Evolutionary conservation across 2,329 filamentous ascomycete genomes (phyloP), one percentile per base, ranked within the genome.

Genomic region (Pyrenophora tritici-repentis): DNA sequence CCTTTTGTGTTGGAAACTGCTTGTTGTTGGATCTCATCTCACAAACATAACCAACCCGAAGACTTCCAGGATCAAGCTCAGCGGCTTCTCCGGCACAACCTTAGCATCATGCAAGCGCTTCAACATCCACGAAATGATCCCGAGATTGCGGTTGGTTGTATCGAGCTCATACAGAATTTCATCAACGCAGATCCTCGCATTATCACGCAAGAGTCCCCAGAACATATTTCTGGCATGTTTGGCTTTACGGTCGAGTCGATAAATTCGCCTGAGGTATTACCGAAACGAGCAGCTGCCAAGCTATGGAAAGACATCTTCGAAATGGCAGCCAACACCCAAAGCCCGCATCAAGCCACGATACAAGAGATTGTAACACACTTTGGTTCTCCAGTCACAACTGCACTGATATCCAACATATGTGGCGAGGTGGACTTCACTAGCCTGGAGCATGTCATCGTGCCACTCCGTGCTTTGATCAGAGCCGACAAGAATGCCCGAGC

Each of bases 1-100:
- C 87, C 88, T 2, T 79, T 83, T 3, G 79, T 92, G 8, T 82
- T 94, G 24, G 85, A 84, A 48, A 89, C 87, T 3, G 87, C 87
- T 2, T 87, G 85, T 65, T 86, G 85, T 0, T 87, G 92, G 63
- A 69, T 73, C 17, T 69, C 68, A 5, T 68, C 63, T 7, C 14
- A 81, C 86, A 37, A 76, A 69, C 6, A 75, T 72, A 40, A 77
- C 88, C 63, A 55, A n/a, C 56, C 61, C 3, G 53, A 54, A n/a
- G 65, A 65, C 4, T 71, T 66, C 39, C 41, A 59, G 9, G 38
- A 39, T 4, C 65, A 72, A 41, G 61, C 63, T 7, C 69, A 68
- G 41, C 68, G 65, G 14, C 60, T 75, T 9, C 73, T 89, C 10
- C 78, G 78, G 22, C 88, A 89, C 81, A 81, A 87, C 5, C 75